Conservation (phyloP, 2,329 filamentous ascomycete genomes). For the Fusarium nelsonii region DNA sequence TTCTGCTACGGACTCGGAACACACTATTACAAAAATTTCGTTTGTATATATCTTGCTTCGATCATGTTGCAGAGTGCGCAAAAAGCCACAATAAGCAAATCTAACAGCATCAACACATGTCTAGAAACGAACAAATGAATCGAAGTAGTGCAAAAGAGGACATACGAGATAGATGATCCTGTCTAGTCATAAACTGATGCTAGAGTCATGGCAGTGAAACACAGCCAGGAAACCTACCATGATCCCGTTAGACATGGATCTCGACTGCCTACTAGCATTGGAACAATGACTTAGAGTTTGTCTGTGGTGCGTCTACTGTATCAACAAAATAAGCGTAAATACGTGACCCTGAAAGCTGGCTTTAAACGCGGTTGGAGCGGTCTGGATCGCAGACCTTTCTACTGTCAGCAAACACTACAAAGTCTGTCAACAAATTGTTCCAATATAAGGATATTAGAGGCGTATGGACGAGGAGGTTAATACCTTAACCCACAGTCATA, state of each 20-base stretch:
- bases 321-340: not conserved
- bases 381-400: not conserved
- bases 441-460: not conserved
- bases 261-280: not conserved
- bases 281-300: not conserved
- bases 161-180: not conserved
- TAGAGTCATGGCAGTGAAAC: constrained; percentile 14
- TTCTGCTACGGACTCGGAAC: no score
- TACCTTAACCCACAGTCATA: not conserved
- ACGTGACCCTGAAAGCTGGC: not conserved
- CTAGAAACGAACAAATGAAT: not conserved
- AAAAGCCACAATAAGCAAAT: not conserved
- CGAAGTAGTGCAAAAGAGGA: not conserved
- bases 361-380: not conserved
- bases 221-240: not conserved
- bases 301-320: not conserved
- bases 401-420: not conserved
- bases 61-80: not conserved
- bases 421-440: not conserved
- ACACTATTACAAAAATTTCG: no score
- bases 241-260: not conserved
- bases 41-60: not conserved
- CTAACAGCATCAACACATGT: not conserved
- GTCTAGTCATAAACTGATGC: not conserved
- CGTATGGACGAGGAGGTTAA: not conserved